A percentile compares a stretch with the other conserved stretches of the same genome.
phyloP scores from a whole-genome alignment of 2,329 filamentous ascomycete genomes.

The Arthrinium puccinioides region DNA sequence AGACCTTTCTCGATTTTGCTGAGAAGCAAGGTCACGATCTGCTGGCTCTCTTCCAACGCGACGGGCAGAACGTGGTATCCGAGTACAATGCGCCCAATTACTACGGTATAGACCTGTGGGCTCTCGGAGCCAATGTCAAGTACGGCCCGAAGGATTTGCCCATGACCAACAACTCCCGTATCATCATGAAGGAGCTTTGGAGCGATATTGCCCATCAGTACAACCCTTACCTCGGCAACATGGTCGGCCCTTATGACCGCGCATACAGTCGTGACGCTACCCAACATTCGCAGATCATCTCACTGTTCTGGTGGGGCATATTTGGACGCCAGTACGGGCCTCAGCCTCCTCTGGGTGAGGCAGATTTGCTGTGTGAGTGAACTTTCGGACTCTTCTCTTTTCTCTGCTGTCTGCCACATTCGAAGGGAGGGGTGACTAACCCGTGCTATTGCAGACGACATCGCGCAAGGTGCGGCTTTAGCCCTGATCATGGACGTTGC shows the following conservation, averaged over 20 bases:
- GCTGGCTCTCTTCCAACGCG: conserved; percentile 20
- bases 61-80: conserved; percentile 16
- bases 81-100: conserved; percentile 34
- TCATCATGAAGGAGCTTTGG: conserved; percentile 25
- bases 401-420: too few relatives aligned
- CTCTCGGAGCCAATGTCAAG: conserved; percentile 28
- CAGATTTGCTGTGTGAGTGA: conserved; percentile 33
- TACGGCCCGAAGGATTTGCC: conserved; percentile 24
- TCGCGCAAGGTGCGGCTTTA: conserved; percentile 30
- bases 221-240: conserved; percentile 26
- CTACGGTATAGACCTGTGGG: conserved; percentile 33
- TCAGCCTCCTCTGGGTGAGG: conserved; percentile 27
- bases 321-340: conserved; percentile 31
- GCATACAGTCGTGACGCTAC: conserved; percentile 32
- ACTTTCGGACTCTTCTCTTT: too few relatives aligned
- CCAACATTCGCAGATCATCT: conserved; percentile 30
- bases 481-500: conserved; percentile 29
- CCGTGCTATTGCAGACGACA: too few relatives aligned
- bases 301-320: conserved; percentile 34
- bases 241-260: conserved; percentile 28
- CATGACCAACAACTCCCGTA: conserved; percentile 19
- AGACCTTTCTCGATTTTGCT: conserved; percentile 28
- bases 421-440: too few relatives aligned
- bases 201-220: conserved; percentile 26
- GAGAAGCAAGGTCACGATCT: conserved; percentile 22